Percentiles rank a stretch among this genome's conserved stretches.
These are phyloP conservation scores for Leishmania gerbilli DNA, from an alignment of 208 protist genomes.

Conservation along the genomic window DNA sequence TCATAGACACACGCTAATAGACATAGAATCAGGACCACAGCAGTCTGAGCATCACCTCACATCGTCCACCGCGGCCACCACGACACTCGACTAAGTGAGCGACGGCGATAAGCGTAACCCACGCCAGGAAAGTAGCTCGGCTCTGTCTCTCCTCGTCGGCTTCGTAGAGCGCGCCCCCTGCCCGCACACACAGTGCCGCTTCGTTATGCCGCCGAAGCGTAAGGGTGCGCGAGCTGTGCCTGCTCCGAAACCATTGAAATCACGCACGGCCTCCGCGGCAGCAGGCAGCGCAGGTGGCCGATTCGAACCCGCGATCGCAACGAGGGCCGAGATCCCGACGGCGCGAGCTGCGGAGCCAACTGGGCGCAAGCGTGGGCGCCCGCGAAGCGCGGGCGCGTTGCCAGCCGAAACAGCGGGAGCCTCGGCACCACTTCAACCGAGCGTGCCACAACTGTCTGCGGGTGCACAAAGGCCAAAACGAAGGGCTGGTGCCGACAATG, in stretches of 20 bases:
- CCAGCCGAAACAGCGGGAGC: background rate
- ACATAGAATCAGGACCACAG: background rate
- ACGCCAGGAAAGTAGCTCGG: background rate
- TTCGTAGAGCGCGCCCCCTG: background rate
- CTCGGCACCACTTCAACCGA: background rate
- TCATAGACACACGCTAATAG: background rate
- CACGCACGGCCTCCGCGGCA: background rate
- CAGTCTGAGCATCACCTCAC: background rate
- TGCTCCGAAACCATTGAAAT: background rate
- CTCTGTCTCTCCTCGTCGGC: background rate
- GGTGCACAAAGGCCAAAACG: background rate
- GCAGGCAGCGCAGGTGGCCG: background rate
- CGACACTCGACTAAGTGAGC: background rate
- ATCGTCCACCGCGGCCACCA: background rate
- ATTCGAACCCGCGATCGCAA: background rate
- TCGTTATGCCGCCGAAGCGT: background rate
- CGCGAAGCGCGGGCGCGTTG: background rate
- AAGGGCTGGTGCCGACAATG: background rate
- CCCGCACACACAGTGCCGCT: background rate
- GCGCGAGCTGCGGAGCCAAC: background rate
- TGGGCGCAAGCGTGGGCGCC: constrained; percentile 3
- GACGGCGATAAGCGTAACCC: background rate
- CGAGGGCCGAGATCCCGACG: background rate
- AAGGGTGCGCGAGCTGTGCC: background rate
- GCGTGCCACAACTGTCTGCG: background rate